These are phyloP conservation scores for Emergomyces pasteurianus DNA, from an alignment of 2,329 filamentous ascomycete genomes.

Conservation along the genomic window DNA sequence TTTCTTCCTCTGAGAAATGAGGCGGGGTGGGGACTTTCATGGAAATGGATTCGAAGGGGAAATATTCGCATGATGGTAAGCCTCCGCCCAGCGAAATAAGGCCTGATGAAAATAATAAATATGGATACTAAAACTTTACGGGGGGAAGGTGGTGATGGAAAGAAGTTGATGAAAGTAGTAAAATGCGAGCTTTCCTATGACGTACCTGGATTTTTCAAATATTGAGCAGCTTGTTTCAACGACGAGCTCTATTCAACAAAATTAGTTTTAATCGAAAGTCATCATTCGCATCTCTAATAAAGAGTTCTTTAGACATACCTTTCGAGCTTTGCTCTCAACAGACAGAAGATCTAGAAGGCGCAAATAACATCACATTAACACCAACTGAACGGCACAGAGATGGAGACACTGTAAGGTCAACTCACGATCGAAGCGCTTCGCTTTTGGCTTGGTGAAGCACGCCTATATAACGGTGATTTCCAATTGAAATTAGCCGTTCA, in stretches of 20 bases:
- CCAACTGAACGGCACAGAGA: background rate
- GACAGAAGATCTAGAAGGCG: conserved; percentile 42
- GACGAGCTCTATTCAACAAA: conserved; percentile 46
- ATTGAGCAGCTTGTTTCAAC: conserved; percentile 72
- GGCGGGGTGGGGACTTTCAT: conserved; percentile 61
- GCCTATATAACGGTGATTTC: conserved; percentile 15
- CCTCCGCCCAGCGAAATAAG: conserved; percentile 89
- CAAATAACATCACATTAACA: conserved; percentile 2
- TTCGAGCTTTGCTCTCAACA: conserved; percentile 45
- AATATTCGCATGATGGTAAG: conserved; percentile 77
- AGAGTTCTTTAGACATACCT: conserved; percentile 17
- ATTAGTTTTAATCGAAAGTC: background rate
- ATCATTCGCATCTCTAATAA: conserved; percentile 16
- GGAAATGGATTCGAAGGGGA: conserved; percentile 72
- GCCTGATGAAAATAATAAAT: conserved; percentile 24
- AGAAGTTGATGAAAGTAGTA: background rate
- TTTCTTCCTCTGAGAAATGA: conserved; percentile 59
- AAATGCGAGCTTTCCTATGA: background rate
- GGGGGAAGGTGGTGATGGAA: background rate
- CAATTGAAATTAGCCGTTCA: background rate
- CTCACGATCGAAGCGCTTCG: conserved; percentile 77
- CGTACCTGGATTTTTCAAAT: conserved; percentile 59
- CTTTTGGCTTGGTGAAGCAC: conserved; percentile 53
- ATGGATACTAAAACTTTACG: conserved; percentile 2
- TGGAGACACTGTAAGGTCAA: conserved; percentile 14